A percentile compares a stretch with the other conserved stretches of the same genome.
Evolutionary conservation across 495 filamentous ascomycete genomes (phyloP).

Genomic region (Neurospora sp.): DNA sequence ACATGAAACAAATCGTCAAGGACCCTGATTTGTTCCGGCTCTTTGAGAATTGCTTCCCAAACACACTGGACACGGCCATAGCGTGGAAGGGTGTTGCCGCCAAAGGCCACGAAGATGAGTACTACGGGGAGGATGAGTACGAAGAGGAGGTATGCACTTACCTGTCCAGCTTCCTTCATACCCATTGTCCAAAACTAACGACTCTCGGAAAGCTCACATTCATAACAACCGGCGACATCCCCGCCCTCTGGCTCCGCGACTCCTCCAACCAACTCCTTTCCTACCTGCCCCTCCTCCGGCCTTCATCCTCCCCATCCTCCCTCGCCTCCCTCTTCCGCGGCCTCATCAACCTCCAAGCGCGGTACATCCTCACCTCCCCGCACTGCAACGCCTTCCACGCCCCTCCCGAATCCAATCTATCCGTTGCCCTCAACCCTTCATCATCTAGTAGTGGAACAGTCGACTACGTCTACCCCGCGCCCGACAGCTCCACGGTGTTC

Average conservation of each 20-base stretch:
- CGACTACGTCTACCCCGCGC: not conserved
- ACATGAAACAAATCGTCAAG: conserved; percentile 36
- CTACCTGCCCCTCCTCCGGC: conserved; percentile 44
- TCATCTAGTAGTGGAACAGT: not conserved
- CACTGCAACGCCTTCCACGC: conserved; percentile 58
- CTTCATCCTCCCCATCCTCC: conserved; percentile 32
- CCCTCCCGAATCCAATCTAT: conserved; percentile 35
- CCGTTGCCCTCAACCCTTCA: not conserved
- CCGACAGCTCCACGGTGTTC: conserved; percentile 18
- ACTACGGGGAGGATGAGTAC: conserved; percentile 12
- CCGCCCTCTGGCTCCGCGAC: conserved; percentile 56
- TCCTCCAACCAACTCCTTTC: conserved; percentile 53
- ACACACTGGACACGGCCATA: conserved; percentile 52
- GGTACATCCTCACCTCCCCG: conserved; percentile 46
- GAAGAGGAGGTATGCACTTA: conserved; percentile 17
- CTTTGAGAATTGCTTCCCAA: conserved; percentile 51
- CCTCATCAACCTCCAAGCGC: conserved; percentile 53
- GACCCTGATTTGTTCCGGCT: conserved; percentile 52
- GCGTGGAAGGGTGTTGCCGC: conserved; percentile 46
- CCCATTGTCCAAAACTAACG: too few species aligned
- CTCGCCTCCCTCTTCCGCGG: conserved; percentile 50
- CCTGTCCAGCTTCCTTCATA: conserved; percentile 33
- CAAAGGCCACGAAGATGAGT: conserved; percentile 11
- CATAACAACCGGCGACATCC: conserved; percentile 48
- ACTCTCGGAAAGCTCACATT: conserved; percentile 23